Conservation (phyloP, 2,329 filamentous ascomycete species). For the Claviceps lovelessii region DNA sequence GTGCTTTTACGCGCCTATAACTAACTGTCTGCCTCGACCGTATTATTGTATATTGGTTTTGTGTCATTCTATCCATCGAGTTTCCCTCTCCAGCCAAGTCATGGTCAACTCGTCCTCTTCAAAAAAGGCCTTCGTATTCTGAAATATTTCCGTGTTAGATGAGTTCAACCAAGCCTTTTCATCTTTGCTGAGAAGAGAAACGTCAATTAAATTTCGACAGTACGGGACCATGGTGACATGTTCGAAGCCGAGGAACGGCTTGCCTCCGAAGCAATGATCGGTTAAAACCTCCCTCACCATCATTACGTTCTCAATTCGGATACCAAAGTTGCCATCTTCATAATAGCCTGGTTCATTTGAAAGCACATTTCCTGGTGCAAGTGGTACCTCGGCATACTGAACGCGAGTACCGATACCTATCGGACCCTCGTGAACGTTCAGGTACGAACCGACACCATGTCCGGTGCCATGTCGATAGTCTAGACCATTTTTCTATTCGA, state of each 20-base stretch:
- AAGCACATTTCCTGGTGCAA: conserved; percentile 85
- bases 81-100: conserved; percentile 79
- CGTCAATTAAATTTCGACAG: conserved; percentile 76
- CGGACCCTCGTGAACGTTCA: conserved; percentile 95
- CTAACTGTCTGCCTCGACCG: conserved; percentile 15
- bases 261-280: conserved; percentile 77
- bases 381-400: conserved; percentile 78
- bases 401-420: conserved; percentile 90
- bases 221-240: conserved; percentile 96
- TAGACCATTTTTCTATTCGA: conserved; percentile 45
- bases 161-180: conserved; percentile 82
- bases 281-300: conserved; percentile 84
- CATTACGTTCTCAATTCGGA: conserved; percentile 91
- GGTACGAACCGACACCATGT: conserved; percentile 84
- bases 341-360: conserved; percentile 97
- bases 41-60: neutral
- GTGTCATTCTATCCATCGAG: conserved; percentile 29
- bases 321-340: conserved; percentile 86
- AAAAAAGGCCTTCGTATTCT: conserved; percentile 70
- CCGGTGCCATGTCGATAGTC: conserved; percentile 96
- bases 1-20: conserved; percentile 34
- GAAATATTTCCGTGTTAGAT: conserved; percentile 67
- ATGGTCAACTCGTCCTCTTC: conserved; percentile 54
- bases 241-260: conserved; percentile 88
- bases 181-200: conserved; percentile 49